Percentiles rank a stretch among this genome's conserved stretches.
Conservation (phyloP, 352 stramenopile genomes). For the Phytophthora europaea region DNA sequence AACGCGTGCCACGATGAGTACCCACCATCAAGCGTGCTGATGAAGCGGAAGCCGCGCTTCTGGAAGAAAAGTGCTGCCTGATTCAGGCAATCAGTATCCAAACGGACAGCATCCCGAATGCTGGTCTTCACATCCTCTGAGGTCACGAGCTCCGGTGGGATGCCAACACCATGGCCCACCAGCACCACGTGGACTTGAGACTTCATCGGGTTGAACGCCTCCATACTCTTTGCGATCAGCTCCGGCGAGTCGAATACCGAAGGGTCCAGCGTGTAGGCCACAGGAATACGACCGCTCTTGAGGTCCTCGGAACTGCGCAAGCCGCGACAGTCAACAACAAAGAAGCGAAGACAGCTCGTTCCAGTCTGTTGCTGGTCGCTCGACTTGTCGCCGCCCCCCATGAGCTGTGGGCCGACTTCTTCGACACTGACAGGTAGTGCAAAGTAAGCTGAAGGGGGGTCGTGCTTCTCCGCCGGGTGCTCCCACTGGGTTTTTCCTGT, state of each 20-base stretch:
- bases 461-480: conserved; percentile 70
- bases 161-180: conserved; percentile 75
- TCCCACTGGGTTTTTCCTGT: conserved; percentile 86
- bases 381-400: conserved; percentile 62
- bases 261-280: conserved; percentile 80
- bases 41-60: conserved; percentile 86
- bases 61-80: conserved; percentile 85
- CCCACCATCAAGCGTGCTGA: conserved; percentile 78
- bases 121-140: conserved; percentile 79
- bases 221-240: conserved; percentile 78
- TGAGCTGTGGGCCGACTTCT: conserved; percentile 74
- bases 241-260: conserved; percentile 86
- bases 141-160: conserved; percentile 67
- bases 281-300: conserved; percentile 81
- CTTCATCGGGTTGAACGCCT: conserved; percentile 76
- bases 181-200: conserved; percentile 82
- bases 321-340: conserved; percentile 82
- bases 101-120: conserved; percentile 77
- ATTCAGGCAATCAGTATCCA: conserved; percentile 78
- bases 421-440: conserved; percentile 73
- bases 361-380: conserved; percentile 37
- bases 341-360: conserved; percentile 56
- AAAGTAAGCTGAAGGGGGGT: conserved; percentile 69
- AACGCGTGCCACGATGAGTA: conserved; percentile 89
- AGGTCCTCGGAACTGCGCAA: conserved; percentile 82